A percentile compares a stretch with the other conserved stretches of the same genome.
These are phyloP conservation scores for Leptographium galeiforme DNA, from an alignment of 2,329 filamentous ascomycete genomes.

Conservation along the genomic window DNA sequence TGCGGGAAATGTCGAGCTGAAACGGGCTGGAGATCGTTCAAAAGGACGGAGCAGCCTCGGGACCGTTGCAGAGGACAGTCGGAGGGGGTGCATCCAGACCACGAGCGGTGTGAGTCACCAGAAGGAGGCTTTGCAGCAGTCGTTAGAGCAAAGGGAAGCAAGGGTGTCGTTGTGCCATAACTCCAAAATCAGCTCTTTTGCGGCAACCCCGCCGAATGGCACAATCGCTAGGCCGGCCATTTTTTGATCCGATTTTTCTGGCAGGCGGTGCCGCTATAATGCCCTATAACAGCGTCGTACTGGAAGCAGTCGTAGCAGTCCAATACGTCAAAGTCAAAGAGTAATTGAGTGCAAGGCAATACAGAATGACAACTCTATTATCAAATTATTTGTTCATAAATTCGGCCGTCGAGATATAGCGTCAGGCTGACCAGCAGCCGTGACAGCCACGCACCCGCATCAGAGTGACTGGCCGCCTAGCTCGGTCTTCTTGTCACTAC, in stretches of 20 bases:
- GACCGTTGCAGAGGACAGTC: neutral
- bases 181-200: conserved; percentile 1
- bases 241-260: conserved; percentile 2
- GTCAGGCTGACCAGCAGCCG: neutral
- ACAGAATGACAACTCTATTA: too few species aligned
- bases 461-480: conserved; percentile 19
- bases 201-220: conserved; percentile 4
- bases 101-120: conserved; percentile 2
- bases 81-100: conserved; percentile 7
- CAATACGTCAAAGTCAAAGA: too few species aligned
- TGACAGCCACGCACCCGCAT: neutral
- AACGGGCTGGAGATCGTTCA: neutral
- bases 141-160: neutral
- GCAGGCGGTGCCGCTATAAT: neutral
- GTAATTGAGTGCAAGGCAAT: too few species aligned
- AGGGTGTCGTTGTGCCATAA: neutral
- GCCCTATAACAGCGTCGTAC: too few species aligned
- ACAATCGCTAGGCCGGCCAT: conserved; percentile 1
- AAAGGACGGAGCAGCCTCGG: conserved; percentile 1
- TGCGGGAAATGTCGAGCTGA: neutral
- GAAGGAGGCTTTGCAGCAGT: neutral
- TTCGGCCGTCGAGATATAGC: too few species aligned
- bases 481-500: conserved; percentile 16
- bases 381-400: too few species aligned
- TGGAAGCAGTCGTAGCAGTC: too few species aligned